Evolutionary conservation across 164 flowering plant genomes (phyloP), one percentile per base, ranked within the genome.

Genomic region (Nymphaea thermarum): DNA sequence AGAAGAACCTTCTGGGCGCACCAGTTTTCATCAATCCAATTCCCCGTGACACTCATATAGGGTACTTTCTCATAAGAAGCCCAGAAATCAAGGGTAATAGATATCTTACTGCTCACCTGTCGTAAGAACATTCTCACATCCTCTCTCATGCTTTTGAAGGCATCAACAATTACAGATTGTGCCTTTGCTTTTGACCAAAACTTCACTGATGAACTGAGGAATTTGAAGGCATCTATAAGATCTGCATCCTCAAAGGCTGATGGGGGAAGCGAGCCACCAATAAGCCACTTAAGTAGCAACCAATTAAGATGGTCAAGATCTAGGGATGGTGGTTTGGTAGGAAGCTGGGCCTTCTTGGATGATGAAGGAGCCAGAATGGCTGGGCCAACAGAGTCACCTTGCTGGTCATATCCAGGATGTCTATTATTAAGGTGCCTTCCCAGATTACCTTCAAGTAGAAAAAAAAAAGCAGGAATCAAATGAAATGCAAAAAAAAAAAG

Each of bases 1-100:
- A 93, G 93, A 71, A 93, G 89, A 70, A 93, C 71, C 74, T 85
- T 87, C 65, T 80, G 93, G 61, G 81, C 81, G 60, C 84, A 82
- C 98, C 98, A 93, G 73, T 81, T 88, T 63, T 85, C 96, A 72
- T 93, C 97, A 69, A 93, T 89, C 97, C 97, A 93, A 41, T 89
- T 96, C 71, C 90, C 81, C 17, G 88, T 85, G 25, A 91, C 76
- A 55, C 98, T 86, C 96, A 93, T 89, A 68, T 87, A 93, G 65
- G 64, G 80, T 11, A 89, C 83, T 68, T 89, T 80, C 65, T 91
- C 94, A 76, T 89, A 91, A 25, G 91, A 86, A 65, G 85, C 87
- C 98, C 98, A 93, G 73, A 89, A 85, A 71, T 91, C 96, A 65
- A 88, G 82, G 42, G 91, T 78, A 42, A 93, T 71, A 16, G 95